phyloP scores from a whole-genome alignment of 2,329 filamentous ascomycete genomes.

The Penicillium nordicum region DNA sequence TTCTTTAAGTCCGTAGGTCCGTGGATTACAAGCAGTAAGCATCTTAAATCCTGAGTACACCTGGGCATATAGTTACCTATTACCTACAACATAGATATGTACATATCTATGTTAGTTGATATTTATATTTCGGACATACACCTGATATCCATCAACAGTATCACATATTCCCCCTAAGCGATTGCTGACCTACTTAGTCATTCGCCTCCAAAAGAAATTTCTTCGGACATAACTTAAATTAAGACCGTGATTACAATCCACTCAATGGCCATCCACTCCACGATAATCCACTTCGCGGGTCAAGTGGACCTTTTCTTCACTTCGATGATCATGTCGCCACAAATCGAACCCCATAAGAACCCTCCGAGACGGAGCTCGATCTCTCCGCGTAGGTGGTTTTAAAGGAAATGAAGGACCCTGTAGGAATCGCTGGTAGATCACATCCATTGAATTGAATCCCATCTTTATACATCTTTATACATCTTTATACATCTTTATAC shows the following conservation, averaged over 20 bases:
- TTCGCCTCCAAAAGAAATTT: neutral
- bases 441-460: neutral
- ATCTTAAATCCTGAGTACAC: neutral
- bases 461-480: neutral
- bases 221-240: neutral
- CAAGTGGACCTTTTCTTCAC: conserved; percentile 3
- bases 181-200: neutral
- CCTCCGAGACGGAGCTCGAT: neutral
- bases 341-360: neutral
- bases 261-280: neutral
- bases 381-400: neutral
- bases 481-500: neutral
- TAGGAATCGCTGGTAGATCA: neutral
- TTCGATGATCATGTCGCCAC: neutral
- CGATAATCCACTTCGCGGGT: neutral
- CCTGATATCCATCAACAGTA: neutral
- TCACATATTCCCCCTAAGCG: neutral
- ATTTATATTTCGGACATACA: too few species aligned
- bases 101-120: too few species aligned
- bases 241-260: conserved; percentile 4
- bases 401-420: conserved; percentile 1
- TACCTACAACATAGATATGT: too few species aligned
- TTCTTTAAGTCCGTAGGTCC: neutral
- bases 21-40: neutral
- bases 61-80: too few species aligned